These are phyloP conservation scores for Trichophyton equinum DNA, from an alignment of 2,329 filamentous ascomycete genomes.

Conservation along the genomic window DNA sequence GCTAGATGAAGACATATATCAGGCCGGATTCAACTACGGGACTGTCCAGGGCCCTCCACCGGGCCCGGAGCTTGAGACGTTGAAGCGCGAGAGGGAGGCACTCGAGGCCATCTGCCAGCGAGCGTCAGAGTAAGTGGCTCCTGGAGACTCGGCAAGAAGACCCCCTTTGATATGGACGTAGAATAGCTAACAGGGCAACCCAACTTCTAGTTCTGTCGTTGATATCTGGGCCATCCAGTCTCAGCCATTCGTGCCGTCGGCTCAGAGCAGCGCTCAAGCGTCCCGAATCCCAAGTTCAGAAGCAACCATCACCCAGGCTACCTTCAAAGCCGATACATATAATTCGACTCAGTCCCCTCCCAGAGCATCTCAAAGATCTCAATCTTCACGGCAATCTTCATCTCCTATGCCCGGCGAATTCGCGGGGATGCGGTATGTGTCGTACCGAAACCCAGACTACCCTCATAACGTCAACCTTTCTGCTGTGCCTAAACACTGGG, in stretches of 20 bases:
- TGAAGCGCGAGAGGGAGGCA: constrained; percentile 34
- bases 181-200: background rate
- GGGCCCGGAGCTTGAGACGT: constrained; percentile 31
- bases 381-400: background rate
- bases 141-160: background rate
- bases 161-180: background rate
- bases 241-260: constrained; percentile 28
- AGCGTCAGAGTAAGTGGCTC: constrained; percentile 29
- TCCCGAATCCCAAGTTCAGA: constrained; percentile 16
- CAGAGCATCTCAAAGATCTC: constrained; percentile 10
- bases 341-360: constrained; percentile 10
- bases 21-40: constrained; percentile 33
- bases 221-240: constrained; percentile 36
- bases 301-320: constrained; percentile 4
- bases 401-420: constrained; percentile 13
- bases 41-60: constrained; percentile 27
- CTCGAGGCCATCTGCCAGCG: constrained; percentile 36
- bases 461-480: constrained; percentile 8
- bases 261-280: constrained; percentile 19
- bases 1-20: constrained; percentile 35
- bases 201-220: constrained; percentile 27
- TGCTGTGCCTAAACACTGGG: constrained; percentile 31
- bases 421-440: constrained; percentile 12
- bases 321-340: constrained; percentile 13
- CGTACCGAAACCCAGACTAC: constrained; percentile 7